Percentiles rank a stretch among this genome's conserved stretches.
Conservation (phyloP, 2,329 filamentous ascomycete species). For the Drechmeria coniospora region DNA sequence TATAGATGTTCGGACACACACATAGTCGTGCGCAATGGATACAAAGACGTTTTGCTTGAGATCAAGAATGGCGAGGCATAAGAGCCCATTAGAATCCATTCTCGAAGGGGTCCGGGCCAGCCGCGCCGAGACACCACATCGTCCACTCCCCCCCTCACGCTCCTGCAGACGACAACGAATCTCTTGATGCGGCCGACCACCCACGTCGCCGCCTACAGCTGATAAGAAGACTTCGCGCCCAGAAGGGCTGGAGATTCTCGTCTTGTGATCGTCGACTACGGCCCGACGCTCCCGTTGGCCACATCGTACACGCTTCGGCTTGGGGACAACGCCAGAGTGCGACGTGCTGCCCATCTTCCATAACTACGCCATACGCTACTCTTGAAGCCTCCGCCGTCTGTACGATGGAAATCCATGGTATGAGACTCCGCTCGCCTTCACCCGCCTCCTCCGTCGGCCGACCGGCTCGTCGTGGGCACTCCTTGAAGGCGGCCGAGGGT, state of each 20-base stretch:
- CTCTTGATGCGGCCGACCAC: too few relatives aligned
- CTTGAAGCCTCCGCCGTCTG: conserved; percentile 2
- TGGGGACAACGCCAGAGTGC: too few relatives aligned
- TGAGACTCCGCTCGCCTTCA: conserved; percentile 28
- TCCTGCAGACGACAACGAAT: too few relatives aligned
- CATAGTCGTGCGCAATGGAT: conserved; percentile 3
- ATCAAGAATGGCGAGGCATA: conserved; percentile 1
- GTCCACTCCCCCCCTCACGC: not conserved
- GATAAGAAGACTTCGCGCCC: too few relatives aligned
- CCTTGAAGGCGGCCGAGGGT: not conserved
- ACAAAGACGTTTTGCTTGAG: conserved; percentile 1
- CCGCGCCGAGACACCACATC: not conserved
- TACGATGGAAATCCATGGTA: conserved; percentile 6
- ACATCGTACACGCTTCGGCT: too few relatives aligned
- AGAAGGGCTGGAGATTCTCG: too few relatives aligned
- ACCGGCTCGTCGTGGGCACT: conserved; percentile 3
- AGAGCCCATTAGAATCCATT: conserved; percentile 1
- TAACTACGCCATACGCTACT: not conserved
- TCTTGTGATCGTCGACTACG: too few relatives aligned
- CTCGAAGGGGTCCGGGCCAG: not conserved
- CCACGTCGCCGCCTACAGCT: too few relatives aligned
- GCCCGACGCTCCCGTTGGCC: too few relatives aligned
- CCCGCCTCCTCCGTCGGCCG: conserved; percentile 24
- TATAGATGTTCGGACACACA: conserved; percentile 3
- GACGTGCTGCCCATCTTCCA: too few relatives aligned